Base-by-base conservation (phyloP, 805 yeast species). In the Candida sphagnicola region DNA sequence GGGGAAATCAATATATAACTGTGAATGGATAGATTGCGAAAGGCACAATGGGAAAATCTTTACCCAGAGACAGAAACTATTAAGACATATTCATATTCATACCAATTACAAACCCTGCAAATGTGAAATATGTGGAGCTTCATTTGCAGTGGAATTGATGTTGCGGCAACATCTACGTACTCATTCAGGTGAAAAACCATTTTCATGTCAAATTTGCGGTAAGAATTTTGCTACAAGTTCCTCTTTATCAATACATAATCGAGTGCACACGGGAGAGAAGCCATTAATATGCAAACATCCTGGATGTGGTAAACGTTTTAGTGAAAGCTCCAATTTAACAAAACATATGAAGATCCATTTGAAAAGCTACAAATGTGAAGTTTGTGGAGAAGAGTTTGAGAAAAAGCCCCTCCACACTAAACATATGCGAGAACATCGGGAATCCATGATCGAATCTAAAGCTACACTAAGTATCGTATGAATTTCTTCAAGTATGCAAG, bases 171-270 rank as follows among this genome's bases (percentile, higher is more conserved):
- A 93, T 60, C 59, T 74, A 66, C 68, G 96, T 37, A 80, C 77
- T 2, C 98, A 91, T 57, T 79, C 91, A 1, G 96, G 96, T 2
- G 97, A 89, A 51, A 85, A 80, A 53, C 98, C 98, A 1, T 89
- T 73, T 57, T 59, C 59, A 38, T 91, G 99, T 59, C 66, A 72
- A 18, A 54, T 67, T 1, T 91, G 99, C 59, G 81, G 75, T 4
- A 90, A 88, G 57, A 57, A 67, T 18, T 91, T 91, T 65, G 84
- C 95, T 8, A 87, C 95, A 2, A 76, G 85, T 19, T 81, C 93
- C 3, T 82, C 93, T 12, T 67, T 90, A 32, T 82, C 88, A 1
- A 87, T 91, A 21, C 98, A 93, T 62, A 61, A 75, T 33, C 70
- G 98, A 43, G 81, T 81, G 2, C 99, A 91, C 59, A 85, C 95